Evolutionary conservation across 2,329 filamentous ascomycete species (phyloP).

Genomic region (Helotiales sp.): DNA sequence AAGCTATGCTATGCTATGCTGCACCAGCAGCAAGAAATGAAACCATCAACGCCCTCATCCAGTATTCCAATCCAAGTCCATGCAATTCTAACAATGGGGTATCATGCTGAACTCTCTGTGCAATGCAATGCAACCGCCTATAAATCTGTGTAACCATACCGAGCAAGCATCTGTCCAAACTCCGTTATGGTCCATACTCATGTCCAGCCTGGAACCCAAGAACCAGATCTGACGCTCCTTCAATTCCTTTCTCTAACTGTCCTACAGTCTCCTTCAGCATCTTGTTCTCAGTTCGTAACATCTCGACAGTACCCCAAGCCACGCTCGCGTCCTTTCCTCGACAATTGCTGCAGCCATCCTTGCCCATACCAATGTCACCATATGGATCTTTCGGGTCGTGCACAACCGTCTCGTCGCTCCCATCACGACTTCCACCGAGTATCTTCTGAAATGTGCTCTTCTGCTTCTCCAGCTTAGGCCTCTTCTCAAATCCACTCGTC

Average conservation of each 20-base stretch:
- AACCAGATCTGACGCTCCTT: constrained; percentile 48
- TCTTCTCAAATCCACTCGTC: constrained; percentile 21
- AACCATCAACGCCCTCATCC: neutral
- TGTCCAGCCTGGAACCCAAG: neutral
- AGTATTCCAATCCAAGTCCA: neutral
- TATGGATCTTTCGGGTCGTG: constrained; percentile 14
- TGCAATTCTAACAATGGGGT: neutral
- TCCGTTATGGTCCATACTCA: neutral
- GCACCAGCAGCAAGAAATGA: neutral
- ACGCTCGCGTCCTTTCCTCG: constrained; percentile 57
- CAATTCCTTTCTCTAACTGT: constrained; percentile 59
- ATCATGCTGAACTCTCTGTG: neutral
- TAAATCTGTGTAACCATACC: neutral
- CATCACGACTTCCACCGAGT: constrained; percentile 39
- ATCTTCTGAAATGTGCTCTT: constrained; percentile 50
- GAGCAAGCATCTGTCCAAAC: neutral
- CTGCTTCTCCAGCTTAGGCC: constrained; percentile 37
- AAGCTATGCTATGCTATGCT: neutral
- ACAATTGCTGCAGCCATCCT: constrained; percentile 53
- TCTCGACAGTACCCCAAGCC: constrained; percentile 64
- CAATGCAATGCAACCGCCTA: too few relatives aligned
- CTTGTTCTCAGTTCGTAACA: constrained; percentile 62
- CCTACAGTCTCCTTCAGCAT: constrained; percentile 59
- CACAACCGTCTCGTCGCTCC: constrained; percentile 19
- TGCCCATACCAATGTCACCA: constrained; percentile 28